Base-by-base conservation (phyloP, 352 stramenopile species). In the Chrysophaeum taylorii region DNA sequence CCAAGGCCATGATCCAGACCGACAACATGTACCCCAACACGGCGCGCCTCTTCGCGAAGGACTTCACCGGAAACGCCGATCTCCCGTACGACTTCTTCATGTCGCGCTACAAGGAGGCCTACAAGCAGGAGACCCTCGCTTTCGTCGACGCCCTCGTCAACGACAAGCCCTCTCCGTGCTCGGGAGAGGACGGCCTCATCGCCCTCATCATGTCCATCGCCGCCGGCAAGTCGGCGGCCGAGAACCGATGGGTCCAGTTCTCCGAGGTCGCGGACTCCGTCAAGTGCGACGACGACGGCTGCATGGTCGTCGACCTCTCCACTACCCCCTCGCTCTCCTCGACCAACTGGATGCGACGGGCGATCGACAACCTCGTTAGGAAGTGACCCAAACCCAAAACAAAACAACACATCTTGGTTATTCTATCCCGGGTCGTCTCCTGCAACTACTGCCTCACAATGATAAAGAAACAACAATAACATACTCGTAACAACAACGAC, bases 1-100 rank as follows among this genome's bases (percentile, higher is more conserved):
- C 86, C 1, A 89, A 91, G 73, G 91, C 89, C 36, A 94, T 93
- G 66, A 91, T 90, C 72, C 75, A 82, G 54, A 96, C 88, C 60
- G 89, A 95, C 75, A 96, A 96, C 81, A 91, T 95, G 25, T 92
- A 95, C 81, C 82, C 89, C 57, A 96, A 93, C 78, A 92, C 85
- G 62, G 86, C 86, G 52, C 84, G 83, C 57, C 83, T 89, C 45
- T 92, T 82, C 79, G 85, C 86, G 70, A 76, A 76, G 69, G 72
- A 85, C 71, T 87, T 83, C 61, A 87, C 85, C 41, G 84, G 85
- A 64, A 92, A 92, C 74, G 85, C 85, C n/a, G 90, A 97, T 75
- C 85, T 96, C 81, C 91, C 90, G 25, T 87, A 92, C 73, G 84
- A 97, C 71, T 97, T 97, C 75, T 97, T 97, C 80, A 80, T 97